Evolutionary conservation across 352 stramenopile species (phyloP).

Genomic region (Phytopythium kandeliae): DNA sequence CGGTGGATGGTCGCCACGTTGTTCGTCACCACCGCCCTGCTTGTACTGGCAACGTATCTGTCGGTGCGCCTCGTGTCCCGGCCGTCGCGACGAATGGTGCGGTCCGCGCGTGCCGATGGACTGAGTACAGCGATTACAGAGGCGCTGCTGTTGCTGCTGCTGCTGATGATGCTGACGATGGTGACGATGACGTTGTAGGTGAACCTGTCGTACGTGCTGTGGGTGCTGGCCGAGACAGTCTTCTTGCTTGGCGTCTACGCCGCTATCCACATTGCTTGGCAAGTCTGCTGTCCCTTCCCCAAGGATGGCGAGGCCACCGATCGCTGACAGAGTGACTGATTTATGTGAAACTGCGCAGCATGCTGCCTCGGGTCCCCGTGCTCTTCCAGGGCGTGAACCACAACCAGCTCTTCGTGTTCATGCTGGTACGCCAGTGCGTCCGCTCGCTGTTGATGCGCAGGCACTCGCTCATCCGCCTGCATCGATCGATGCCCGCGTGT

Average conservation of each 20-base stretch:
- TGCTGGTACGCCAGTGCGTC: slow-evolving; percentile 35
- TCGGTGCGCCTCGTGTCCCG: slow-evolving; percentile 42
- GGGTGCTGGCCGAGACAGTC: slow-evolving; percentile 59
- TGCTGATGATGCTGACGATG: not conserved
- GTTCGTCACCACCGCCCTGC: slow-evolving; percentile 28
- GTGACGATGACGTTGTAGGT: slow-evolving; percentile 19
- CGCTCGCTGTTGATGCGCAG: not conserved
- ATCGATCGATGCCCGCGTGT: not conserved
- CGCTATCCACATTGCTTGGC: slow-evolving; percentile 60
- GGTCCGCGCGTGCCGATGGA: not conserved
- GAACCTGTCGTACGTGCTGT: slow-evolving; percentile 78
- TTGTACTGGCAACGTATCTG: slow-evolving; percentile 58
- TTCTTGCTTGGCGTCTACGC: slow-evolving; percentile 55
- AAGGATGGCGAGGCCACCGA: too few relatives aligned
- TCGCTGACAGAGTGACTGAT: too few relatives aligned
- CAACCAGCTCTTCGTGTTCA: slow-evolving; percentile 84
- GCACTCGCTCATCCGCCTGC: not conserved
- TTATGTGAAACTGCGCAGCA: slow-evolving; percentile 19
- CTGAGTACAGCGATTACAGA: too few relatives aligned
- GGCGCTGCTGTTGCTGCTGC: too few relatives aligned
- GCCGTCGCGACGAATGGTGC: slow-evolving; percentile 71
- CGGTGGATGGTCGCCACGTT: slow-evolving; percentile 49
- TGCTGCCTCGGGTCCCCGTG: slow-evolving; percentile 55
- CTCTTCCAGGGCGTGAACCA: slow-evolving; percentile 69
- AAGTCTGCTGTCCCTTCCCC: too few relatives aligned